phyloP scores from a whole-genome alignment of 306 rosid genomes.

The Vigna unguiculata region DNA sequence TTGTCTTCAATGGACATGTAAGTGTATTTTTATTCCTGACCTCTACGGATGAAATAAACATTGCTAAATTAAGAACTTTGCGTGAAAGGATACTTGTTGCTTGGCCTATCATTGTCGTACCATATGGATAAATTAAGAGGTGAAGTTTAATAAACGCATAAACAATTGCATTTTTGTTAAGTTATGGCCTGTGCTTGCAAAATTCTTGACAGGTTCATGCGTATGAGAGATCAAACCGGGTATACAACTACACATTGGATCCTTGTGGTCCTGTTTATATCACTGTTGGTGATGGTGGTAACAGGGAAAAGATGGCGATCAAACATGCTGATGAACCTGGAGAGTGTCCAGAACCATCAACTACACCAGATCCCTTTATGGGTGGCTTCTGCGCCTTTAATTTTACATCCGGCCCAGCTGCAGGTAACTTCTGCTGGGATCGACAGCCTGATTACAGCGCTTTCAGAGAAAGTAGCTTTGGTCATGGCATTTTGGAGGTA shows the following conservation, averaged over 20 bases:
- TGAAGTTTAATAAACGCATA: background rate
- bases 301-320: conserved; percentile 81
- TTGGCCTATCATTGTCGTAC: background rate
- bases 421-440: conserved; percentile 93
- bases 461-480: conserved; percentile 91
- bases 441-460: conserved; percentile 90
- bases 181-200: background rate
- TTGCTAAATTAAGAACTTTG: background rate
- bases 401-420: conserved; percentile 87
- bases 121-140: background rate
- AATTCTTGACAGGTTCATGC: conserved; percentile 79
- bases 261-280: conserved; percentile 84
- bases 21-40: conserved; percentile 40
- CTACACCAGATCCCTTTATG: conserved; percentile 59
- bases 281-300: conserved; percentile 89
- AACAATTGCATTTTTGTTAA: background rate
- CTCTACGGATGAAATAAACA: background rate
- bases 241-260: conserved; percentile 87
- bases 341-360: conserved; percentile 80
- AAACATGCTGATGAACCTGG: conserved; percentile 86
- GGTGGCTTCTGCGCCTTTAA: conserved; percentile 82
- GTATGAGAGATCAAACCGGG: conserved; percentile 90
- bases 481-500: conserved; percentile 97
- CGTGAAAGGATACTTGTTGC: background rate
- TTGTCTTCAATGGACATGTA: conserved; percentile 93